Evolutionary conservation across 495 filamentous ascomycete species (phyloP).

Genomic region (Penicillium bovifimosum): DNA sequence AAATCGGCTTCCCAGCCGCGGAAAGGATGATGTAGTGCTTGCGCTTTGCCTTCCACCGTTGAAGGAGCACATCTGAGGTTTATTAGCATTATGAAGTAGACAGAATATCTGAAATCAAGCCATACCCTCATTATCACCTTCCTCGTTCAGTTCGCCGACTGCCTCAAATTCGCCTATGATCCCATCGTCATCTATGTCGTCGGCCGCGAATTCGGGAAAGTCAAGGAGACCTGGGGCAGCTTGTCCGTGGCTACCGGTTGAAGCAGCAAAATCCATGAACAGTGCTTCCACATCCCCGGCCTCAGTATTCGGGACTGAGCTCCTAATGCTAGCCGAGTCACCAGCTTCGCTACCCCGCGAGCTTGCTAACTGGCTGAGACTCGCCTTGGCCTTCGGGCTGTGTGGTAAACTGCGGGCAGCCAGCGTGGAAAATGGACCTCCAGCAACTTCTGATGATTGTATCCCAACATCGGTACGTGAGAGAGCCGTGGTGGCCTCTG

Average conservation of each 20-base stretch:
- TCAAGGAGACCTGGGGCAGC: constrained; percentile 34
- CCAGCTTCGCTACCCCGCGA: constrained; percentile 58
- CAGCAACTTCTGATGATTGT: constrained; percentile 62
- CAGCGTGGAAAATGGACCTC: constrained; percentile 52
- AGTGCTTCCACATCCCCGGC: constrained; percentile 76
- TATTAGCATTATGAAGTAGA: constrained; percentile 5
- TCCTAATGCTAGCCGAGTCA: constrained; percentile 79
- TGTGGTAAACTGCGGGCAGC: constrained; percentile 32
- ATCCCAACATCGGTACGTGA: constrained; percentile 72
- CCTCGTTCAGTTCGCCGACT: constrained; percentile 57
- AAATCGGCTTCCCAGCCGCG: constrained; percentile 96
- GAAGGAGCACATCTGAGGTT: constrained; percentile 54
- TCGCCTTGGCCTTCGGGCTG: constrained; percentile 35
- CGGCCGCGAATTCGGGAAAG: constrained; percentile 50
- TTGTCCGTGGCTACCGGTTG: constrained; percentile 16
- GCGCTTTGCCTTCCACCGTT: constrained; percentile 75
- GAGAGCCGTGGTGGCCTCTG: constrained; percentile 76
- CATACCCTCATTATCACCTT: constrained; percentile 63
- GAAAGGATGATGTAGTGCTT: constrained; percentile 98
- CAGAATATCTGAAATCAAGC: background rate
- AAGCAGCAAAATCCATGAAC: constrained; percentile 58
- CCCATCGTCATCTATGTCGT: constrained; percentile 48
- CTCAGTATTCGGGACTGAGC: constrained; percentile 70
- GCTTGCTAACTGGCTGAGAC: constrained; percentile 43
- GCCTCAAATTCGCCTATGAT: constrained; percentile 76